These are phyloP conservation scores for Halophytophthora batemanensis DNA, from an alignment of 352 stramenopile genomes.

Conservation along the genomic window DNA sequence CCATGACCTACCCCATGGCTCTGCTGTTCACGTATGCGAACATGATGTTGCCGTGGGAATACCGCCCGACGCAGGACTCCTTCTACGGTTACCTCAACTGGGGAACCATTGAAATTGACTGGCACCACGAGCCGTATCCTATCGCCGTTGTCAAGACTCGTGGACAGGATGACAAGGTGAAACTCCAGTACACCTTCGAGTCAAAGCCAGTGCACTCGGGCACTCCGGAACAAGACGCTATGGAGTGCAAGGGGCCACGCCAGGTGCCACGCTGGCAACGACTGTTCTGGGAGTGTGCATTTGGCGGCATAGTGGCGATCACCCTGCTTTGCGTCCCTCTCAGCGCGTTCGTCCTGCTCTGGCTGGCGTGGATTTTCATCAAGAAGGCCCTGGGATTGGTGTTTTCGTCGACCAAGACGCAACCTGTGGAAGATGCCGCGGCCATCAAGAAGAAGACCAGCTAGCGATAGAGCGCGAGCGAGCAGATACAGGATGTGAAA, in stretches of 20 bases:
- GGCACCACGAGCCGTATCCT: constrained; percentile 45
- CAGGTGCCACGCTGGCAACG: constrained; percentile 30
- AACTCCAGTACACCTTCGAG: constrained; percentile 59
- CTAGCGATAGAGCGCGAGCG: constrained; percentile 16
- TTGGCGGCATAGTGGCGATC: constrained; percentile 30
- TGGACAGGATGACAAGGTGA: constrained; percentile 61
- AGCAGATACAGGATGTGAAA: neutral
- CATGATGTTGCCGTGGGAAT: constrained; percentile 75
- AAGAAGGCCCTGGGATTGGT: constrained; percentile 32
- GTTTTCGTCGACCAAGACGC: neutral
- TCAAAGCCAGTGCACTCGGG: constrained; percentile 42
- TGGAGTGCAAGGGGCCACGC: constrained; percentile 45
- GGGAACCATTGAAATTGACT: constrained; percentile 93
- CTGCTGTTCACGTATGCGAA: constrained; percentile 72
- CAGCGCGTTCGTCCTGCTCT: constrained; percentile 51
- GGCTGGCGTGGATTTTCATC: constrained; percentile 59
- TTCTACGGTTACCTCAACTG: constrained; percentile 91
- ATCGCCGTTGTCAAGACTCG: constrained; percentile 57
- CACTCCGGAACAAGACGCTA: constrained; percentile 39
- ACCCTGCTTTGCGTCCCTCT: constrained; percentile 53
- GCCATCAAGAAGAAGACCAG: constrained; percentile 31
- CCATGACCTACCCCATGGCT: constrained; percentile 50
- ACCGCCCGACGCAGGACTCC: constrained; percentile 50
- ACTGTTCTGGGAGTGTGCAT: constrained; percentile 36
- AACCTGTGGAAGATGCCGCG: constrained; percentile 5